phyloP scores from a whole-genome alignment of 768 basidiomycete genomes.

The Pleurotus platypus region DNA sequence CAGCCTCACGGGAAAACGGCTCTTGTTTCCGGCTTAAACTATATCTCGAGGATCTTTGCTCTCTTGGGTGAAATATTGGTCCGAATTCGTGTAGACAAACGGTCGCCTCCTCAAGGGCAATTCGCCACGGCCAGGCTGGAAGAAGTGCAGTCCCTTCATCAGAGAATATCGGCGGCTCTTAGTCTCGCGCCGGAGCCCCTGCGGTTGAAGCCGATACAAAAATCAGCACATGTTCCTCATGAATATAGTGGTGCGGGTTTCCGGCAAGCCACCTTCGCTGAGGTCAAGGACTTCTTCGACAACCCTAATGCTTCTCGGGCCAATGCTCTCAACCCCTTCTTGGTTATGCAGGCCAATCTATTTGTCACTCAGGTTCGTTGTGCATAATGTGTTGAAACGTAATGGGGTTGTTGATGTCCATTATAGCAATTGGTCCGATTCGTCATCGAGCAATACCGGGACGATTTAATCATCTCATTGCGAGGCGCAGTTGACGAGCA shows the following conservation, averaged over 20 bases:
- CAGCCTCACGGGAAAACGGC: constrained; percentile 89
- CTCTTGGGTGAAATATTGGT: constrained; percentile 84
- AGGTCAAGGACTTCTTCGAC: constrained; percentile 89
- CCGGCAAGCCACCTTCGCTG: constrained; percentile 79
- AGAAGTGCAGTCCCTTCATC: constrained; percentile 79
- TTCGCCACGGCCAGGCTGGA: constrained; percentile 82
- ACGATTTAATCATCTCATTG: constrained; percentile 72
- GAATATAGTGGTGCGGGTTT: constrained; percentile 73
- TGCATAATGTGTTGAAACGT: not conserved
- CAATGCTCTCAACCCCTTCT: constrained; percentile 83
- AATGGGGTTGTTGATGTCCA: constrained; percentile 1
- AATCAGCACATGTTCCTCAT: constrained; percentile 44
- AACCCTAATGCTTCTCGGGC: constrained; percentile 85
- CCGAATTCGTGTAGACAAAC: constrained; percentile 83
- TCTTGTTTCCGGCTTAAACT: constrained; percentile 83
- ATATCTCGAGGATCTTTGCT: constrained; percentile 82
- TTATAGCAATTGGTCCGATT: constrained; percentile 87
- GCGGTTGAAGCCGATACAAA: constrained; percentile 56
- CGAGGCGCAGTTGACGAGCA: constrained; percentile 63
- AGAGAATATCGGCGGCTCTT: constrained; percentile 71
- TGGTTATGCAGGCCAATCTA: constrained; percentile 90
- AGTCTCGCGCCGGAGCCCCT: constrained; percentile 75
- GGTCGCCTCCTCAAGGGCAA: constrained; percentile 80
- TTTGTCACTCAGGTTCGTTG: constrained; percentile 76
- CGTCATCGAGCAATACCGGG: constrained; percentile 88